Conservation (phyloP, 2,329 filamentous ascomycete genomes). For the Arthrocladium fulminans region DNA sequence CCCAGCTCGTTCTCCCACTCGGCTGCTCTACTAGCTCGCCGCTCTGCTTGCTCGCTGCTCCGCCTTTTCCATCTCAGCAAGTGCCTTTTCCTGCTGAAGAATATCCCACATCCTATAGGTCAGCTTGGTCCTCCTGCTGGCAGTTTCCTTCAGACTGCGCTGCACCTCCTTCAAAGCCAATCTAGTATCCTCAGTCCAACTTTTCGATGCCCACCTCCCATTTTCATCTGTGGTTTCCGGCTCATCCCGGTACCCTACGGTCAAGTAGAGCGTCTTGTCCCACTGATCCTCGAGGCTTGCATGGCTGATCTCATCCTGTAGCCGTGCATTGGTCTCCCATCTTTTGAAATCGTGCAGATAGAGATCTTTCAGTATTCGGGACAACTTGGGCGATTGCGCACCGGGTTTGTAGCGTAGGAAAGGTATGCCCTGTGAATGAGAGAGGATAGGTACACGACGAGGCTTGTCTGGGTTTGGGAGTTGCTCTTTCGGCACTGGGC, state of each 20-base stretch:
- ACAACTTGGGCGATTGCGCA: slow-evolving; percentile 4
- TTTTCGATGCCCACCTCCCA: neutral
- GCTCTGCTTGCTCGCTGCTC: neutral
- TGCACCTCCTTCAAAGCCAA: neutral
- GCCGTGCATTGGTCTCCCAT: neutral
- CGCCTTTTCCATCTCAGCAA: slow-evolving; percentile 5
- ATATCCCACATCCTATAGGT: slow-evolving; percentile 3
- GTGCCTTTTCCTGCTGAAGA: neutral
- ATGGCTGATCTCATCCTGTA: slow-evolving; percentile 4
- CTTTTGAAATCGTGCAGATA: neutral
- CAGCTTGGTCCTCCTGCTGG: neutral
- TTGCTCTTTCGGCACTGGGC: slow-evolving; percentile 1
- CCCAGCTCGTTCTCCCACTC: neutral
- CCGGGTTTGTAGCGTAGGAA: slow-evolving; percentile 8
- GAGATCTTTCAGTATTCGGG: neutral
- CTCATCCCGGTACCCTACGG: neutral
- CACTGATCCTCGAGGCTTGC: slow-evolving; percentile 3
- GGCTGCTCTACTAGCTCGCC: neutral
- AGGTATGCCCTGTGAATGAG: neutral
- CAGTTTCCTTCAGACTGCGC: neutral
- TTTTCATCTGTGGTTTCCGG: neutral
- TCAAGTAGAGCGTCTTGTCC: neutral
- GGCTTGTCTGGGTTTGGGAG: slow-evolving; percentile 7
- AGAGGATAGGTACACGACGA: slow-evolving; percentile 1
- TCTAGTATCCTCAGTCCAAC: slow-evolving; percentile 4